These are phyloP conservation scores for Histomonas meleagridis DNA, from an alignment of 208 protist genomes.

Conservation along the genomic window DNA sequence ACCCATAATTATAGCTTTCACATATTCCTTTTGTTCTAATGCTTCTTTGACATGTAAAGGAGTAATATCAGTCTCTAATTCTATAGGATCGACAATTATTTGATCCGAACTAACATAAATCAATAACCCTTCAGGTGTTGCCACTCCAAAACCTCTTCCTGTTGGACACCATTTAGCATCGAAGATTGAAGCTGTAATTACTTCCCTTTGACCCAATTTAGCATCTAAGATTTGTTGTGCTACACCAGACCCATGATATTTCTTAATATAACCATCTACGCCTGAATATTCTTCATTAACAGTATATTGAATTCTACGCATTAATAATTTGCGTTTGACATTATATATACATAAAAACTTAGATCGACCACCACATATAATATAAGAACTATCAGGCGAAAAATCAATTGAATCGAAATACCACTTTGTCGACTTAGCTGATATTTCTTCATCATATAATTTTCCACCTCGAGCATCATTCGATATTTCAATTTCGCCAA, in stretches of 20 bases:
- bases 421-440: not conserved
- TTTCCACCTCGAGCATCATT: not conserved
- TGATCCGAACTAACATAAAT: not conserved
- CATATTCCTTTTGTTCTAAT: not conserved
- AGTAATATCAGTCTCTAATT: not conserved
- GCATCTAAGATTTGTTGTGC: not conserved
- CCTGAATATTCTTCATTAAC: not conserved
- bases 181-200: not conserved
- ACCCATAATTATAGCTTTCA: not conserved
- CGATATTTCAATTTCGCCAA: not conserved
- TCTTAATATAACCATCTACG: not conserved
- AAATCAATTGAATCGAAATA: not conserved
- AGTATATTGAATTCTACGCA: not conserved
- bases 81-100: not conserved
- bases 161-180: constrained; percentile 12
- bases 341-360: constrained; percentile 5
- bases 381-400: not conserved
- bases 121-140: constrained; percentile 10
- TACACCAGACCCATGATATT: not conserved
- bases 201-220: not conserved
- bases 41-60: not conserved
- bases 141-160: not conserved
- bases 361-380: not conserved
- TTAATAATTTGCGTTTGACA: not conserved
- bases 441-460: not conserved